Percentiles rank a stretch among this genome's conserved stretches.
Evolutionary conservation across 768 basidiomycete species (phyloP).

Genomic region (Tricholoma flavovirens): DNA sequence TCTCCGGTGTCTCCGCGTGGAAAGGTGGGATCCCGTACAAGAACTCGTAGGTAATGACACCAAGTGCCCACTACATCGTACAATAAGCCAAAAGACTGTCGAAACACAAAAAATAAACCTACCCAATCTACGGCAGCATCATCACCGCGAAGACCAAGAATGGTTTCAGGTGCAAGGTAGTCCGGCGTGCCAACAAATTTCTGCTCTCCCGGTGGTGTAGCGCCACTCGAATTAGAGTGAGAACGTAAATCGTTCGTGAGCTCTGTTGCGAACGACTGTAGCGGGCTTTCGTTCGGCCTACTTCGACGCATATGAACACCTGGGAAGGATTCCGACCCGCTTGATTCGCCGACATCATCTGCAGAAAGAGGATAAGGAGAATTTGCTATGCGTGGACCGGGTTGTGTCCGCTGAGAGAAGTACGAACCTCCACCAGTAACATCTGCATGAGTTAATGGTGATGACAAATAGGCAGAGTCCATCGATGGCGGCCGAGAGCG

Average conservation of each 20-base stretch:
- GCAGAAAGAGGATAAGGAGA: constrained; percentile 63
- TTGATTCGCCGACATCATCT: constrained; percentile 86
- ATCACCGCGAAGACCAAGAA: constrained; percentile 91
- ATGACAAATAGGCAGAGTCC: constrained; percentile 74
- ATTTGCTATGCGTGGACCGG: constrained; percentile 52
- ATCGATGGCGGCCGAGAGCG: constrained; percentile 79
- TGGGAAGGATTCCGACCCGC: constrained; percentile 70
- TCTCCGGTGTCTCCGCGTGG: constrained; percentile 94
- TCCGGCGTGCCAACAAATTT: constrained; percentile 98
- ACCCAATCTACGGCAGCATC: constrained; percentile 98
- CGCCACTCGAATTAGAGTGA: constrained; percentile 57
- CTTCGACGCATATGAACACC: constrained; percentile 47
- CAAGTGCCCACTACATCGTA: constrained; percentile 83
- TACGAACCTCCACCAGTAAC: constrained; percentile 65
- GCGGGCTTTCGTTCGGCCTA: constrained; percentile 64
- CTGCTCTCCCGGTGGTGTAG: constrained; percentile 78
- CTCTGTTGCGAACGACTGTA: constrained; percentile 84
- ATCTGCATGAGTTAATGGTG: constrained; percentile 63
- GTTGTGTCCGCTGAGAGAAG: constrained; percentile 63
- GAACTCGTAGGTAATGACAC: constrained; percentile 98
- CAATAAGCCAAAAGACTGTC: constrained; percentile 9
- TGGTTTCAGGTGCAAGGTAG: constrained; percentile 93
- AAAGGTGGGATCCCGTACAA: constrained; percentile 96
- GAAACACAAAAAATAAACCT: constrained; percentile 22
- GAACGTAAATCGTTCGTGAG: constrained; percentile 78